These are phyloP conservation scores for Penicillium ochrochloron DNA, from an alignment of 495 filamentous ascomycete species.

Conservation along the genomic window DNA sequence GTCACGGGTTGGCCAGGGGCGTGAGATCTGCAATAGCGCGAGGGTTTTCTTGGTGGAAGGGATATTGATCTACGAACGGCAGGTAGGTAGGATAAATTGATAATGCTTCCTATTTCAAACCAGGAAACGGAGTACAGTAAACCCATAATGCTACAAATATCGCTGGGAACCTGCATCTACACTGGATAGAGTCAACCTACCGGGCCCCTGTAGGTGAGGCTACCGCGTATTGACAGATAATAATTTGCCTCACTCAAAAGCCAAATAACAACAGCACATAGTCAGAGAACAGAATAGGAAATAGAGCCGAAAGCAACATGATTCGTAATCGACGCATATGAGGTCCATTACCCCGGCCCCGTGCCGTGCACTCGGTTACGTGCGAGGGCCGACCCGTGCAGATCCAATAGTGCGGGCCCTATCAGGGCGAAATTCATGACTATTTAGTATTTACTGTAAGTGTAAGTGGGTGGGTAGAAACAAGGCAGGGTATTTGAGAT, in stretches of 20 bases:
- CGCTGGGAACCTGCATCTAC: background rate
- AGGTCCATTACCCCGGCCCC: background rate
- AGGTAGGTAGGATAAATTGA: too few relatives aligned
- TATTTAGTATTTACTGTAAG: background rate
- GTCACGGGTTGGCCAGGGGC: background rate
- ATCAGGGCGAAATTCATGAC: background rate
- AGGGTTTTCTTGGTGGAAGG: background rate
- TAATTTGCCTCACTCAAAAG: too few relatives aligned
- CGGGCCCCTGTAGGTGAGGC: too few relatives aligned
- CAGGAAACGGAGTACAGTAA: background rate
- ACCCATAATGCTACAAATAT: background rate
- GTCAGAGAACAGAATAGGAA: too few relatives aligned
- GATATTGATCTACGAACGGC: background rate
- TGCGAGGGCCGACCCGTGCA: constrained; percentile 24
- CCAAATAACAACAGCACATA: too few relatives aligned
- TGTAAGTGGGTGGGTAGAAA: background rate
- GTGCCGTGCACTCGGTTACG: constrained; percentile 3
- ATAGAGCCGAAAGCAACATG: background rate
- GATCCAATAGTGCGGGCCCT: constrained; percentile 19
- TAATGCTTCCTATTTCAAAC: background rate
- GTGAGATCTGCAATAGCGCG: background rate
- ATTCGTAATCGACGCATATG: background rate
- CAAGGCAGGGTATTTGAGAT: constrained; percentile 6
- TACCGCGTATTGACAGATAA: too few relatives aligned
- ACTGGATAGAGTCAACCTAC: too few relatives aligned